Conservation (phyloP, 306 rosid species). For the Prinsepia uniflora region DNA sequence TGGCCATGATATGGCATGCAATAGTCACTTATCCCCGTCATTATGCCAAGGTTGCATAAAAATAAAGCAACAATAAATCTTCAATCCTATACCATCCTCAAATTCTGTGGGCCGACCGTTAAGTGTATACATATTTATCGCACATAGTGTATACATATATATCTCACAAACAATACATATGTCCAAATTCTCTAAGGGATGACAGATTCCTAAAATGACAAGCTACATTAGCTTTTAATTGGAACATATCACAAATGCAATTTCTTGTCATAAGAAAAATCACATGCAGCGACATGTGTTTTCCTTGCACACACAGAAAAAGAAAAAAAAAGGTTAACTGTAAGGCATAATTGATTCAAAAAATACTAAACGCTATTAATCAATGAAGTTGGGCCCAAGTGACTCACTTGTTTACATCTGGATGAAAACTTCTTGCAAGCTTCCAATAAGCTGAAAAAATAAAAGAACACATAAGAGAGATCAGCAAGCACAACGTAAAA, state of each 20-base stretch:
- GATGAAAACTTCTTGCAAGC: constrained; percentile 92
- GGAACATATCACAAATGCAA: background rate
- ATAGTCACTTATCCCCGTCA: background rate
- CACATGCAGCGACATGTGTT: background rate
- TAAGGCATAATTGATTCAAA: background rate
- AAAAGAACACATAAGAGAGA: constrained; percentile 13
- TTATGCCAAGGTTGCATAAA: background rate
- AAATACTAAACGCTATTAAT: background rate
- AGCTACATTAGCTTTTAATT: background rate
- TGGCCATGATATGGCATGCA: background rate
- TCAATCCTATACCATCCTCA: background rate
- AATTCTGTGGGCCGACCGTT: background rate
- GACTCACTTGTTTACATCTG: constrained; percentile 97
- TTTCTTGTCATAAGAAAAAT: background rate
- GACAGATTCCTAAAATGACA: background rate
- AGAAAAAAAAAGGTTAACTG: background rate
- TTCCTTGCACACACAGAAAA: background rate
- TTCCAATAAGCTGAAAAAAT: constrained; percentile 82
- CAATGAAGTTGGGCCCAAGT: background rate
- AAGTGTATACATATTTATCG: background rate
- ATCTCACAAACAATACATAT: background rate
- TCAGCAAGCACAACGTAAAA: background rate
- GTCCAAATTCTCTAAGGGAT: background rate
- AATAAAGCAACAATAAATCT: constrained; percentile 1
- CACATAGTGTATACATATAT: too few species aligned